A percentile compares a stretch with the other conserved stretches of the same genome.
Evolutionary conservation across 1,139 yeast species (phyloP).

Genomic region (Taphrina flavorubra): DNA sequence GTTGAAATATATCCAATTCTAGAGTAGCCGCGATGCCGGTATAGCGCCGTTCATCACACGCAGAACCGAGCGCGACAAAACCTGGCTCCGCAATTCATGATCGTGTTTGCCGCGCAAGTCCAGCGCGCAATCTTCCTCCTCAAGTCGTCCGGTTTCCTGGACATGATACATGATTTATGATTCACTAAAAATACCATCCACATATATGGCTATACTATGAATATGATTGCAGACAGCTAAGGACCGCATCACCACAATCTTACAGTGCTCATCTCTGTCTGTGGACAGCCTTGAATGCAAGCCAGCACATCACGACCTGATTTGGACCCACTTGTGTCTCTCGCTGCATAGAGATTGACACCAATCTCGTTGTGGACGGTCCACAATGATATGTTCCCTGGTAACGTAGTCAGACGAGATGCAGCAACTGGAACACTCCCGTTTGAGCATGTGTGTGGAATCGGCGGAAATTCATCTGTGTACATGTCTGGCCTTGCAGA

Average conservation of each 20-base stretch:
- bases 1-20: too few species aligned
- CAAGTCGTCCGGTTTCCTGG: too few species aligned
- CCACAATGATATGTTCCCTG: constrained; percentile 7
- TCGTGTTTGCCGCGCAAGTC: too few species aligned
- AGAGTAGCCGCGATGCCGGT: too few species aligned
- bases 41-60: too few species aligned
- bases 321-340: background rate
- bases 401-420: background rate
- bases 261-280: background rate
- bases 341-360: background rate
- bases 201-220: too few species aligned
- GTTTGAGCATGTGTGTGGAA: background rate
- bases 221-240: too few species aligned
- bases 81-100: too few species aligned
- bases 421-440: background rate
- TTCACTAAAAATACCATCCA: too few species aligned
- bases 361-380: background rate
- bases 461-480: background rate
- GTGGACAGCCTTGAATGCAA: background rate
- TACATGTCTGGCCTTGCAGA: background rate
- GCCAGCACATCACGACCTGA: background rate
- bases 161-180: too few species aligned
- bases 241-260: background rate
- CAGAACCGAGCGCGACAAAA: too few species aligned
- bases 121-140: too few species aligned